Evolutionary conservation across 1,139 yeast genomes (phyloP).

Genomic region (Saccharomycopsis hybrid): DNA sequence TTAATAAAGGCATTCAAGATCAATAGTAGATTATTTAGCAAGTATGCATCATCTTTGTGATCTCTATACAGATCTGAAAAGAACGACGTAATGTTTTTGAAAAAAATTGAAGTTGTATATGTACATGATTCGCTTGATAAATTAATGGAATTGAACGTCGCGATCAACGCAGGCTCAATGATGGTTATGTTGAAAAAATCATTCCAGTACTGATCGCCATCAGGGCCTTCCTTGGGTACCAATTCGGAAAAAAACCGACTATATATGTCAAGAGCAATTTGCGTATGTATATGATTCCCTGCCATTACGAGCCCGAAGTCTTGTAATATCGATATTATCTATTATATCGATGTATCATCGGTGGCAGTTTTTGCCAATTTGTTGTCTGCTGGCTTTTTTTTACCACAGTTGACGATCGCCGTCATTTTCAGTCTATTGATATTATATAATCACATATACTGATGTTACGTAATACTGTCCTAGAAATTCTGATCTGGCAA

Average conservation of each 20-base stretch:
- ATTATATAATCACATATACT: too few relatives aligned
- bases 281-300: conserved; percentile 11
- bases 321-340: too few relatives aligned
- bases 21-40: conserved; percentile 14
- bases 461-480: too few relatives aligned
- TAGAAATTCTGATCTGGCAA: too few relatives aligned
- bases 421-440: too few relatives aligned
- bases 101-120: conserved; percentile 4
- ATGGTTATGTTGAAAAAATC: conserved; percentile 19
- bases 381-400: too few relatives aligned
- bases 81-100: conserved; percentile 3
- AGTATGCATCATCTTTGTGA: conserved; percentile 3
- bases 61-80: background rate
- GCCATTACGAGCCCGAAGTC: background rate
- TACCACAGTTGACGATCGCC: too few relatives aligned
- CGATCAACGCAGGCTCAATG: conserved; percentile 20
- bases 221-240: conserved; percentile 6
- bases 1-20: conserved; percentile 19
- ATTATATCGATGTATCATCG: too few relatives aligned
- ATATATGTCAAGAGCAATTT: conserved; percentile 11
- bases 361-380: too few relatives aligned
- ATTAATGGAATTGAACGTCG: conserved; percentile 18
- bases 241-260: conserved; percentile 9
- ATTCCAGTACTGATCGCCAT: conserved; percentile 13
- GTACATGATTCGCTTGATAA: conserved; percentile 3